Percentiles rank a stretch among this genome's conserved stretches.
phyloP scores from a whole-genome alignment of 768 basidiomycete species.

The Xanthoconium stramineum region DNA sequence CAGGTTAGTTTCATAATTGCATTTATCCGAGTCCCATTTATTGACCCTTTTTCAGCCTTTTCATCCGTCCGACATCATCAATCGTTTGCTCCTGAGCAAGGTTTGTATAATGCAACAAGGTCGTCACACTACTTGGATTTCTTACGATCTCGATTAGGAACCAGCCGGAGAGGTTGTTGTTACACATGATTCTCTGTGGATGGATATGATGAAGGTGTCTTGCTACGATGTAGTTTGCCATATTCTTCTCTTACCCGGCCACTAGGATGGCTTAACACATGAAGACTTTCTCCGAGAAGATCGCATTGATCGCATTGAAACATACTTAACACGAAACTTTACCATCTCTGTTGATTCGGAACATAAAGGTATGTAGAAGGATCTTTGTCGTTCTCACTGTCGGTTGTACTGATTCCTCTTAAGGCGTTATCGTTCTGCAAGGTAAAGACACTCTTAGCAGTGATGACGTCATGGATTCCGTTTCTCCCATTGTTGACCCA shows the following conservation, averaged over 20 bases:
- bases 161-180: neutral
- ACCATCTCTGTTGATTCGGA: neutral
- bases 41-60: neutral
- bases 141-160: neutral
- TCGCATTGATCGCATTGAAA: neutral
- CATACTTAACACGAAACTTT: neutral
- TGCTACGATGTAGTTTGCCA: too few relatives aligned
- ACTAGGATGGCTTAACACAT: neutral
- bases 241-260: neutral
- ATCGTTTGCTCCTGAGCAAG: neutral
- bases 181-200: constrained; percentile 1
- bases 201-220: neutral
- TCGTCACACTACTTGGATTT: too few relatives aligned
- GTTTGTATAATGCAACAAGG: neutral
- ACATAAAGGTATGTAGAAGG: neutral
- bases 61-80: neutral
- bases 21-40: neutral
- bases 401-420: neutral
- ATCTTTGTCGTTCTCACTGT: neutral
- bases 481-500: neutral
- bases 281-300: neutral
- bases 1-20: neutral
- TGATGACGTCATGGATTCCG: neutral
- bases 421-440: neutral
- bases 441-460: neutral